A percentile compares a stretch with the other conserved stretches of the same genome.
Conservation (phyloP, 306 rosid genomes). For the Cucurbita argyrosperma region DNA sequence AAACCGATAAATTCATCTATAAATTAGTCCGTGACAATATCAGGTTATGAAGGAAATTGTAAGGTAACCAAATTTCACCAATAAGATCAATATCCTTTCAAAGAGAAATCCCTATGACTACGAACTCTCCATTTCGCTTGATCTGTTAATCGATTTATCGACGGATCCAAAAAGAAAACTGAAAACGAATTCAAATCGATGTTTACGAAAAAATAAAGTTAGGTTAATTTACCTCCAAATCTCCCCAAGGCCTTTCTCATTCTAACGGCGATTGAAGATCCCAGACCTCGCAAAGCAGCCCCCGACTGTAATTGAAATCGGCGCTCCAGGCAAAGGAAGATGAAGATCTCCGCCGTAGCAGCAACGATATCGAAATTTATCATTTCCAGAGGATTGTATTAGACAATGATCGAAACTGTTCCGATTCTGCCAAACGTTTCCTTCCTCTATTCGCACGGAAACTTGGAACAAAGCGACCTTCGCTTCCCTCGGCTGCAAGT, state of each 20-base stretch:
- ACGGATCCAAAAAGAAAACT: neutral
- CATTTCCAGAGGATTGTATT: neutral
- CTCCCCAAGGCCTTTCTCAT: conserved; percentile 49
- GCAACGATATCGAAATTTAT: neutral
- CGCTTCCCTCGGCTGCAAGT: neutral
- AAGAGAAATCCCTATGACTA: neutral
- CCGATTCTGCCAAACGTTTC: neutral
- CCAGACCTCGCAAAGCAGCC: neutral
- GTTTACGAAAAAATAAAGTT: no score
- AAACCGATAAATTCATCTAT: neutral
- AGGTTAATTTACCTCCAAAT: conserved; percentile 29
- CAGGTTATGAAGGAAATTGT: neutral
- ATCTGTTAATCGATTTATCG: neutral
- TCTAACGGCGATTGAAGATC: neutral
- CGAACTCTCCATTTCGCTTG: neutral
- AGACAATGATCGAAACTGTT: neutral
- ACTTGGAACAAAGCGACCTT: neutral
- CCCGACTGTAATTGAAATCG: neutral
- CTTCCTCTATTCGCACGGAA: neutral
- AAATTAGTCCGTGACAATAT: neutral
- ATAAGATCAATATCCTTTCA: neutral
- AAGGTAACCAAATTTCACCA: neutral
- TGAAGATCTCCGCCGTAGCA: neutral
- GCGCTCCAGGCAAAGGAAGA: neutral
- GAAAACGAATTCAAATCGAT: neutral